Evolutionary conservation across 2,329 filamentous ascomycete species (phyloP).

Genomic region (Penicillium freii): DNA sequence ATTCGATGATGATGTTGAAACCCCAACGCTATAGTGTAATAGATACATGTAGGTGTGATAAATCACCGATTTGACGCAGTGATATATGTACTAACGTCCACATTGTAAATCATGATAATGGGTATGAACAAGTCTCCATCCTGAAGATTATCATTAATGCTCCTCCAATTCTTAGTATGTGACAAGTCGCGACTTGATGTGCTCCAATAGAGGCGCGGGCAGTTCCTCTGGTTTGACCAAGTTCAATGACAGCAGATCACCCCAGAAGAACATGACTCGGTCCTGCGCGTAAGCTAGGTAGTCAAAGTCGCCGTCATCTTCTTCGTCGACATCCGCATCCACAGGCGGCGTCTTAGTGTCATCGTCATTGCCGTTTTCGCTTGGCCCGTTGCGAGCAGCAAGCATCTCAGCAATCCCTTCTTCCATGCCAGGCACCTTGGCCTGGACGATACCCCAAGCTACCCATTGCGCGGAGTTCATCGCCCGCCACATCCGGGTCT

Average conservation of each 20-base stretch:
- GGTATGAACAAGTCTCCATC: slow-evolving; percentile 1
- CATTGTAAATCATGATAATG: slow-evolving; percentile 13
- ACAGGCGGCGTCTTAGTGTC: slow-evolving; percentile 26
- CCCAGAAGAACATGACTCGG: slow-evolving; percentile 90
- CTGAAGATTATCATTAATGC: not conserved
- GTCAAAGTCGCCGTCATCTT: slow-evolving; percentile 84
- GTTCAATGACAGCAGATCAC: slow-evolving; percentile 76
- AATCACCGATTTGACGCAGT: slow-evolving; percentile 5
- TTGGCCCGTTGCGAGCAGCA: slow-evolving; percentile 13
- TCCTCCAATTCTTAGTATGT: slow-evolving; percentile 52
- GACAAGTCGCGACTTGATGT: slow-evolving; percentile 63
- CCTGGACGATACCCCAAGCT: slow-evolving; percentile 95
- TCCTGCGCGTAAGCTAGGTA: slow-evolving; percentile 91
- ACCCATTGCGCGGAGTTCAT: slow-evolving; percentile 90
- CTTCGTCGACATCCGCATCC: slow-evolving; percentile 55
- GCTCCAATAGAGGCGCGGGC: slow-evolving; percentile 62
- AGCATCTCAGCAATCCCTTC: slow-evolving; percentile 32
- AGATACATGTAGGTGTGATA: slow-evolving; percentile 12
- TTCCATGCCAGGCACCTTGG: slow-evolving; percentile 74
- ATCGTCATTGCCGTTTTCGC: slow-evolving; percentile 19
- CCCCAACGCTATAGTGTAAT: slow-evolving; percentile 9
- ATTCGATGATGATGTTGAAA: slow-evolving; percentile 13
- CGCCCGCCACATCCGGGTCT: slow-evolving; percentile 80
- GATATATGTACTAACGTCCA: slow-evolving; percentile 22
- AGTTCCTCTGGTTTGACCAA: slow-evolving; percentile 74